Conservation (phyloP, 2,329 filamentous ascomycete species). For the Aphanoascus verrucosus region DNA sequence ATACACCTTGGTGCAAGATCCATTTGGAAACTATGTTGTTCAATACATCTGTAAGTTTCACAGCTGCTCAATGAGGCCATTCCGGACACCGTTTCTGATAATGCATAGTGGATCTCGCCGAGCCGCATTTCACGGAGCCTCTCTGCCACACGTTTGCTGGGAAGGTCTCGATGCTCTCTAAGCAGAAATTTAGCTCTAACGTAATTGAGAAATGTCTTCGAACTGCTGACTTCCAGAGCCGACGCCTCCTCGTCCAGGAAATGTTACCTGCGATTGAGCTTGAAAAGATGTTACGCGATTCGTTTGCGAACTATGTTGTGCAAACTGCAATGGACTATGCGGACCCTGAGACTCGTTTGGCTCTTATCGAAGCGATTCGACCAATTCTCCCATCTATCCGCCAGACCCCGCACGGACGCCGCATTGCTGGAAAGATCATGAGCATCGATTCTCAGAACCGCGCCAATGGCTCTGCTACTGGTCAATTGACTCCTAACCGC, state of each 20-base stretch:
- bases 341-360: constrained; percentile 59
- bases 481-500: constrained; percentile 29
- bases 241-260: constrained; percentile 74
- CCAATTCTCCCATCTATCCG: constrained; percentile 76
- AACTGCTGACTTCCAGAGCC: constrained; percentile 63
- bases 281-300: constrained; percentile 79
- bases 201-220: constrained; percentile 95
- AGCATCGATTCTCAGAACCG: constrained; percentile 40
- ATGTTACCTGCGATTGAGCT: constrained; percentile 64
- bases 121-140: constrained; percentile 77
- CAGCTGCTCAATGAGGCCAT: not conserved
- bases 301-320: constrained; percentile 94
- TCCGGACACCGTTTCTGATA: not conserved
- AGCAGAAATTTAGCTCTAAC: constrained; percentile 98
- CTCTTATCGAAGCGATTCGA: constrained; percentile 72
- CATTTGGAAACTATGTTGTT: constrained; percentile 96
- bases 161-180: constrained; percentile 61
- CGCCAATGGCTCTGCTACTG: constrained; percentile 28
- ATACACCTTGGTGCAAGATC: constrained; percentile 84
- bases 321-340: constrained; percentile 89
- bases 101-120: constrained; percentile 61
- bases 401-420: constrained; percentile 84
- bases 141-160: constrained; percentile 71
- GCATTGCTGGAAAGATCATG: constrained; percentile 79
- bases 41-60: constrained; percentile 65